These are phyloP conservation scores for Tubosaeta brunneosetosa DNA, from an alignment of 768 basidiomycete genomes.

Conservation along the genomic window DNA sequence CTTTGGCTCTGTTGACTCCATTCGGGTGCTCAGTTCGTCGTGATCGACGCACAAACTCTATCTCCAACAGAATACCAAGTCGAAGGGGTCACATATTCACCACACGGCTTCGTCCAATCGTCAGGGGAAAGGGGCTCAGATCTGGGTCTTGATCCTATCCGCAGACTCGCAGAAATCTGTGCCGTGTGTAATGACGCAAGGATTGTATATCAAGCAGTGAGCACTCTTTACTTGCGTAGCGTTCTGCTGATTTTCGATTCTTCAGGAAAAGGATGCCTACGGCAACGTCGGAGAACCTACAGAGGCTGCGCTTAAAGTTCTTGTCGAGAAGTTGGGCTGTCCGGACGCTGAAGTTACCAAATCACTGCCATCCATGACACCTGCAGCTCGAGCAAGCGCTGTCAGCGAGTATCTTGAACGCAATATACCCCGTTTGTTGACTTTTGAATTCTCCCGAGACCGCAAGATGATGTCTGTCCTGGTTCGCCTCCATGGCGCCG, in stretches of 20 bases:
- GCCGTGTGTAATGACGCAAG: conserved; percentile 95
- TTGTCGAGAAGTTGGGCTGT: conserved; percentile 91
- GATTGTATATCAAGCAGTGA: conserved; percentile 75
- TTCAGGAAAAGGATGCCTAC: conserved; percentile 75
- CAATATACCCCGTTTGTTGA: conserved; percentile 74
- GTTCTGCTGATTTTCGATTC: conserved; percentile 1
- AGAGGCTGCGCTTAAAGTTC: conserved; percentile 92
- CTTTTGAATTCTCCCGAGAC: conserved; percentile 97
- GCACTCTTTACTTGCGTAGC: conserved; percentile 17
- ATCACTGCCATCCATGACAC: conserved; percentile 53
- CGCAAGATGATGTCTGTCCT: conserved; percentile 99
- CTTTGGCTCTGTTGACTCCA: conserved; percentile 8
- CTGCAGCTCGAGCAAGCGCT: conserved; percentile 66
- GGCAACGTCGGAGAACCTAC: conserved; percentile 92
- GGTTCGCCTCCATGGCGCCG: conserved; percentile 59
- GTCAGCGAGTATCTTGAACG: conserved; percentile 81
- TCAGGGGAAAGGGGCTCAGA: conserved; percentile 60
- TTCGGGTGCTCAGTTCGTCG: conserved; percentile 56
- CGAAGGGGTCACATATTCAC: conserved; percentile 91
- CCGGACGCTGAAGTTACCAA: conserved; percentile 53
- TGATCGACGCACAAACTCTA: conserved; percentile 53
- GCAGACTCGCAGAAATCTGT: conserved; percentile 85
- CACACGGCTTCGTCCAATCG: conserved; percentile 67
- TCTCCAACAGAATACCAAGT: conserved; percentile 67
- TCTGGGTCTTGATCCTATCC: conserved; percentile 63